Evolutionary conservation across 106 monocot species (phyloP), one percentile per base, ranked within the genome.

Genomic region (Platanthera zijinensis): DNA sequence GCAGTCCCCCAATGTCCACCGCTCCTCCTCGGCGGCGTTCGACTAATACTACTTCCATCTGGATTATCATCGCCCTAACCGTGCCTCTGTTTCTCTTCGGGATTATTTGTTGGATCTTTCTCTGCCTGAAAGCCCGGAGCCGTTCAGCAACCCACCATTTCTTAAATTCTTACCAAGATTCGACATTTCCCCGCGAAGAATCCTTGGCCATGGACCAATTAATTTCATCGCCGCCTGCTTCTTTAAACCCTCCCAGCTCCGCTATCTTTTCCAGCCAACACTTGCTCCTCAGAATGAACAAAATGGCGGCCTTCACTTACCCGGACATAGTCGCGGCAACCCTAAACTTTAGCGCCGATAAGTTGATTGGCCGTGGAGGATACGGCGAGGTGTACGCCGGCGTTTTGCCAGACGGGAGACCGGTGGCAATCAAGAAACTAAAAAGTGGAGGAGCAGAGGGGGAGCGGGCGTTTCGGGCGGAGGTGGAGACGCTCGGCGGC

Each of bases 351-450:
- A 73, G 86, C 8, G 84, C 83, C 1, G 82, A 79, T 5, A 83
- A 67, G 52, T 76, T 87, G 52, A 32, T 95, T 49, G 95, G 95
- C 8, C 32, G 86, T 10, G 95, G 95, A 1, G 95, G 95, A 0
- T 89, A 62, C 75, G 89, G 92, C 3, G 81, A 84, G 25, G 92
- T 95, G 7, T 95, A 95, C 85, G 62, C 80, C 2, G 95, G 89
- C 15, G 76, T 80, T 12, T 79, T 95, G 15, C 87, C 91, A 1
- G 91, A 88, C 62, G 92, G 92, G 0, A 74, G 92, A 6, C 77
- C 21, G 9, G 92, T 92, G 73, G 95, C 95, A 5, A 83, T 95
- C 15, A 95, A 95, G 84, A 84, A 83, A 76, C 86, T 95, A 19
- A 39, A 75, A 62, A 77, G 61, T 63, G 18, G 81, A 18, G 73